Evolutionary conservation across 2,329 filamentous ascomycete species (phyloP), one percentile per base, ranked within the genome.

Genomic region (Sarocladium kiliense): DNA sequence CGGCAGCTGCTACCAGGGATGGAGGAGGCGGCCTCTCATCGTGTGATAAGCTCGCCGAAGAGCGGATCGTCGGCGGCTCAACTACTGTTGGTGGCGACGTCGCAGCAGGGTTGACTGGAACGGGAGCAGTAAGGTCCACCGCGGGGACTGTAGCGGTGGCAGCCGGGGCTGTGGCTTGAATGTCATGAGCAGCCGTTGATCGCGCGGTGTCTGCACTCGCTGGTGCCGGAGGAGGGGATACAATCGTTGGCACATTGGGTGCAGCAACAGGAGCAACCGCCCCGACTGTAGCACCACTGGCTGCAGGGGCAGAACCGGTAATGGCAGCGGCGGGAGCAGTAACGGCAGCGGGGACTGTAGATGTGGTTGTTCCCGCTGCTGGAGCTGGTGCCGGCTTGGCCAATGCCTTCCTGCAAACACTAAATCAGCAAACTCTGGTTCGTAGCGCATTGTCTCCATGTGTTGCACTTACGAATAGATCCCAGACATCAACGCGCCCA

Each of bases 401-500:
- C 2, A 69, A 50, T 11, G 67, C 62, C 10, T 66, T 64, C 3
- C 67, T 69, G 1, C 1, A 3, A 1, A 0, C 1, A 2, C 14
- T 23, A 49, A 14, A 14, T 51, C 32, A 54, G 26, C 26, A 25
- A 5, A 10, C 3, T 23, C 41, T 21, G 7, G 10, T 23, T 21
- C 10, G 19, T 6, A n/a, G n/a, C n/a, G n/a, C n/a, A n/a, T n/a
- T n/a, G n/a, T 26, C 14, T 27, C 9, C 11, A n/a, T 5, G 12
- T 5, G 44, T 1, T 1, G 9, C 3, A 66, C 65, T 54, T 45
- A 68, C 67, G 67, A 66, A 59, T 69, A 68, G 2, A 69, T 63
- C 10, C 67, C 68, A 2, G 66, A 62, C 67, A 69, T 68, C 1
- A 68, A 55, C 23, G 60, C 66, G 23, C 63, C 66, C 0, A 69